Percentiles rank a stretch among this genome's conserved stretches.
phyloP scores from a whole-genome alignment of 2,329 filamentous ascomycete genomes.

The Aspergillus sergii region DNA sequence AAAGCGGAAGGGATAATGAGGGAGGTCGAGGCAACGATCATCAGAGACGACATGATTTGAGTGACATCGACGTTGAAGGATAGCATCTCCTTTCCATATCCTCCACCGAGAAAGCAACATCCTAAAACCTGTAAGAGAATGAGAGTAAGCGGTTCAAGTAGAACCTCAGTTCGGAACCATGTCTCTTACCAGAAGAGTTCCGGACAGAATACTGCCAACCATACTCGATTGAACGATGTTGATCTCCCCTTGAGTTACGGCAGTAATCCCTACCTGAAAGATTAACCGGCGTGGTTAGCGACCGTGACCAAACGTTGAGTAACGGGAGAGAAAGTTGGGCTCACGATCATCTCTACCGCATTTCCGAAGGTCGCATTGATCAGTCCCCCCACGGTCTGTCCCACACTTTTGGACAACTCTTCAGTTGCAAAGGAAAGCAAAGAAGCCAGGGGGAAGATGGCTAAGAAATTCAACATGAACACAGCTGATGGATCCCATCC shows the following conservation, averaged over 20 bases:
- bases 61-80: constrained; percentile 85
- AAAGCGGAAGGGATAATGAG: constrained; percentile 68
- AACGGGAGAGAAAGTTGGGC: background rate
- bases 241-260: constrained; percentile 69
- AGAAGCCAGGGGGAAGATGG: constrained; percentile 10
- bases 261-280: constrained; percentile 61
- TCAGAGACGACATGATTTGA: constrained; percentile 75
- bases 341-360: constrained; percentile 49
- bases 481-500: constrained; percentile 59
- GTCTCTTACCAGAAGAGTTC: constrained; percentile 63
- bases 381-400: constrained; percentile 6
- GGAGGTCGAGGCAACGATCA: constrained; percentile 73
- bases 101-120: constrained; percentile 82
- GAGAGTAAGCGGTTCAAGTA: background rate
- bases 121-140: constrained; percentile 61
- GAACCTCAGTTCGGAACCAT: no score
- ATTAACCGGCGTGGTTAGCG: background rate
- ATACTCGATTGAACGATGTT: constrained; percentile 84
- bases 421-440: constrained; percentile 11
- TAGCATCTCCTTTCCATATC: constrained; percentile 71
- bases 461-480: constrained; percentile 81
- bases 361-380: constrained; percentile 64
- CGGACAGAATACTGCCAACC: constrained; percentile 83
- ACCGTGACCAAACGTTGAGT: background rate
- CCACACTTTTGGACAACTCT: constrained; percentile 10